Percentiles rank a stretch among this genome's conserved stretches.
These are phyloP conservation scores for Schoenoplectus triqueter DNA, from an alignment of 202 grass and related monocot species.

Conservation along the genomic window DNA sequence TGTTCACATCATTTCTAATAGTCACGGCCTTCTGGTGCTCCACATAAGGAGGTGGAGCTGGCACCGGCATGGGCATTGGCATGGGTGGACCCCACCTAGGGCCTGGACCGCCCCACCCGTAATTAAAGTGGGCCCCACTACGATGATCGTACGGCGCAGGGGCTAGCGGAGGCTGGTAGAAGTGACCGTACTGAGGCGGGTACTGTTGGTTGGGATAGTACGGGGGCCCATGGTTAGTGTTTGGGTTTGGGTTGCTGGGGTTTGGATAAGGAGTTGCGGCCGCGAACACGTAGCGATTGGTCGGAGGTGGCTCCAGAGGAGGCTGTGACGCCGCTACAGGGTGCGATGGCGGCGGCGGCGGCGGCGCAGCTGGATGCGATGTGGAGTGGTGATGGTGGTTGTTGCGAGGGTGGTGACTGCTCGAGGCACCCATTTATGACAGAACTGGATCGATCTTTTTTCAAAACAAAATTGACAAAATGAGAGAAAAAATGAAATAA, in stretches of 20 bases:
- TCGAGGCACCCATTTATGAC: slow-evolving; percentile 66
- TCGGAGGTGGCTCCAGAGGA: slow-evolving; percentile 48
- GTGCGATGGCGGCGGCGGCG: slow-evolving; percentile 53
- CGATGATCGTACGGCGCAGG: slow-evolving; percentile 75
- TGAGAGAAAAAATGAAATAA: slow-evolving; percentile 39
- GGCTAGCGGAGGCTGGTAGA: slow-evolving; percentile 69
- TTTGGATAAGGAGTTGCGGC: slow-evolving; percentile 66
- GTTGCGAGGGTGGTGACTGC: slow-evolving; percentile 67
- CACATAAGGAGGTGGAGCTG: slow-evolving; percentile 64
- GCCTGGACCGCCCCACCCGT: slow-evolving; percentile 39
- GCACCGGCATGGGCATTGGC: slow-evolving; percentile 50
- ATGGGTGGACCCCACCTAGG: slow-evolving; percentile 46
- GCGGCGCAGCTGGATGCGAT: slow-evolving; percentile 60
- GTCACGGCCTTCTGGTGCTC: slow-evolving; percentile 98
- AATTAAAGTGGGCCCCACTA: slow-evolving; percentile 40
- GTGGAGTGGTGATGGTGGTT: slow-evolving; percentile 36
- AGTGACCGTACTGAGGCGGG: slow-evolving; percentile 74
- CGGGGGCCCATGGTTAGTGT: slow-evolving; percentile 25
- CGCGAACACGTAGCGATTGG: slow-evolving; percentile 86
- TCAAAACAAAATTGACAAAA: slow-evolving; percentile 18
- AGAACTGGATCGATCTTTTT: slow-evolving; percentile 42
- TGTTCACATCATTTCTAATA: slow-evolving; percentile 89
- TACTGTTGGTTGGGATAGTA: slow-evolving; percentile 38
- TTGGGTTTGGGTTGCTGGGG: slow-evolving; percentile 36
- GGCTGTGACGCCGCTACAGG: slow-evolving; percentile 43